These are phyloP conservation scores for Backusella circina DNA, from an alignment of 192 early-diverging fungal species.

Conservation along the genomic window DNA sequence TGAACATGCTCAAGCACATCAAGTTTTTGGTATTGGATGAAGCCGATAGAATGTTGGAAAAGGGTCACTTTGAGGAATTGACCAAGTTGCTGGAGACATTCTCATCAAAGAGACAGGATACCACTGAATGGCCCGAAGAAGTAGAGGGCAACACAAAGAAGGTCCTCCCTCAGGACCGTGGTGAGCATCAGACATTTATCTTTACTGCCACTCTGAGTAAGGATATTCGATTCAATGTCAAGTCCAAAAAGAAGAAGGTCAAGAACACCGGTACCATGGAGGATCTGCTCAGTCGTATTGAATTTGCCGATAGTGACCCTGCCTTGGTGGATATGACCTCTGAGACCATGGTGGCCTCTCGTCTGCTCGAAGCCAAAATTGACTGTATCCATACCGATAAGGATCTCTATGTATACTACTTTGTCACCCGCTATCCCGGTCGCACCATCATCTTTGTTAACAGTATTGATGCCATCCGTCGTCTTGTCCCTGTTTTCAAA, in stretches of 20 bases:
- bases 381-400: slow-evolving; percentile 85
- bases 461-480: slow-evolving; percentile 89
- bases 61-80: slow-evolving; percentile 75
- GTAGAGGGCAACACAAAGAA: slow-evolving; percentile 8
- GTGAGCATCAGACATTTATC: slow-evolving; percentile 79
- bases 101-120: slow-evolving; percentile 39
- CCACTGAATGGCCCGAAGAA: slow-evolving; percentile 24
- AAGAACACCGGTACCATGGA: slow-evolving; percentile 40
- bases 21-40: slow-evolving; percentile 76
- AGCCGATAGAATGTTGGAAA: slow-evolving; percentile 82
- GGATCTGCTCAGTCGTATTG: slow-evolving; percentile 69
- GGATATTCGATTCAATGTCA: slow-evolving; percentile 45
- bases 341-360: slow-evolving; percentile 62
- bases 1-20: slow-evolving; percentile 53
- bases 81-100: slow-evolving; percentile 54
- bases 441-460: slow-evolving; percentile 95
- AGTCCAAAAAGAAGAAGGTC: slow-evolving; percentile 34
- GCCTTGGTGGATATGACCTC: slow-evolving; percentile 71
- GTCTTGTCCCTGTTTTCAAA: slow-evolving; percentile 81
- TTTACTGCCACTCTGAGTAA: slow-evolving; percentile 87
- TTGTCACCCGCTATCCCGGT: slow-evolving; percentile 80
- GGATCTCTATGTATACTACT: slow-evolving; percentile 84
- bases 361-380: slow-evolving; percentile 77
- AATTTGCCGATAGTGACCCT: slow-evolving; percentile 75
- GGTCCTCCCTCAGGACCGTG: not conserved